Conservation (phyloP, 352 stramenopile genomes). For the Phytophthora sojae region DNA sequence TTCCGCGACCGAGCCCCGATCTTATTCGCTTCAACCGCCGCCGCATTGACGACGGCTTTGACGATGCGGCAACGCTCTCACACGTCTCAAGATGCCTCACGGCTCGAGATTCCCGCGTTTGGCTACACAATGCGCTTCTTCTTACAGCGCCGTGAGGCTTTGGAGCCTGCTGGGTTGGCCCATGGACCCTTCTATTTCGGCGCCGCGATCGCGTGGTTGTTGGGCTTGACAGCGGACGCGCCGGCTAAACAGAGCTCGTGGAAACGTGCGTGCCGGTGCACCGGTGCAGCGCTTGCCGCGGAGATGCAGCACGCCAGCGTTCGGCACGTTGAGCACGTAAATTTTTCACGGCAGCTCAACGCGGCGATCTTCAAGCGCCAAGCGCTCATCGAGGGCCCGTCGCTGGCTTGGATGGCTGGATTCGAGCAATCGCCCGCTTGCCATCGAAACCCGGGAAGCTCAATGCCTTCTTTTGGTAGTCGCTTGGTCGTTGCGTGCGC, state of each 20-base stretch:
- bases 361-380: conserved; percentile 6
- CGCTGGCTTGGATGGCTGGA: conserved; percentile 22
- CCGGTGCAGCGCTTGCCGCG: neutral
- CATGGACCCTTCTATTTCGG: conserved; percentile 34
- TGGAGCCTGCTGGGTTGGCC: conserved; percentile 4
- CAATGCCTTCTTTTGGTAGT: conserved; percentile 40
- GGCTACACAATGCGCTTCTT: neutral
- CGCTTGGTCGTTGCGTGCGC: conserved; percentile 30
- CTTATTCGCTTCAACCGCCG: conserved; percentile 31
- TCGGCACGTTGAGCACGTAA: conserved; percentile 20
- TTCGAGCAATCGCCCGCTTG: conserved; percentile 30
- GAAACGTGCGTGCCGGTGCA: conserved; percentile 5
- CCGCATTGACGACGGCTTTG: conserved; percentile 8
- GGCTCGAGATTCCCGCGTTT: neutral
- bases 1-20: conserved; percentile 14
- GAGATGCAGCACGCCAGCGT: conserved; percentile 15
- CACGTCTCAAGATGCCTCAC: conserved; percentile 11
- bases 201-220: conserved; percentile 14
- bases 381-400: conserved; percentile 18
- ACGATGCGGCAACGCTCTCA: conserved; percentile 1
- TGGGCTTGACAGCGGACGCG: conserved; percentile 2
- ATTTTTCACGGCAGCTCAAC: conserved; percentile 23
- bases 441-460: conserved; percentile 20
- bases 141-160: neutral
- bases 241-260: conserved; percentile 1